These are phyloP conservation scores for Mariannaea sp. DNA, from an alignment of 2,329 filamentous ascomycete genomes.

Conservation along the genomic window DNA sequence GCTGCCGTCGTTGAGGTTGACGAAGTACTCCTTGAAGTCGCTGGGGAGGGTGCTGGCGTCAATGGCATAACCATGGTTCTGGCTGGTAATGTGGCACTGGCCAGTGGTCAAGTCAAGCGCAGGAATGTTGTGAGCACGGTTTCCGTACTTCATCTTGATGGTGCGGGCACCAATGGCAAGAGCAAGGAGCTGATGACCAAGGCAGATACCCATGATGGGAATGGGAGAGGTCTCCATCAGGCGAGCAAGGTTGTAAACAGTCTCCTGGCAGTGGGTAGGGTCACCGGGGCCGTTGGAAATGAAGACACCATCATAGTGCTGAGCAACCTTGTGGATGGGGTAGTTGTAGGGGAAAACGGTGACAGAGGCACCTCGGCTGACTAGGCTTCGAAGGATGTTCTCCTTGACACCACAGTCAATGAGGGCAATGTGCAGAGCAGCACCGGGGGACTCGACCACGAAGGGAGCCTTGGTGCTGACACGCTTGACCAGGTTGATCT, in stretches of 20 bases:
- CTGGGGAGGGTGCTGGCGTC: constrained; percentile 79
- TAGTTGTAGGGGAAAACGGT: constrained; percentile 97
- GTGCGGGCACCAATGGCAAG: constrained; percentile 85
- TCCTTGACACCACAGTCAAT: constrained; percentile 99
- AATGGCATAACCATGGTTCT: constrained; percentile 98
- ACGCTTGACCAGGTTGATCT: constrained; percentile 94
- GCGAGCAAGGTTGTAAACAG: constrained; percentile 87
- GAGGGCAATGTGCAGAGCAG: constrained; percentile 87
- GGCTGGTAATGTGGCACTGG: constrained; percentile 96
- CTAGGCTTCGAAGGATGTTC: constrained; percentile 95
- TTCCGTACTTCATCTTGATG: constrained; percentile 98
- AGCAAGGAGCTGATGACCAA: constrained; percentile 92
- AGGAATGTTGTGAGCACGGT: constrained; percentile 97
- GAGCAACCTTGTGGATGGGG: constrained; percentile 96
- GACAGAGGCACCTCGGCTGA: constrained; percentile 87
- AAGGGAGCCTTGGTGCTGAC: constrained; percentile 99
- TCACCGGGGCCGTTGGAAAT: constrained; percentile 99
- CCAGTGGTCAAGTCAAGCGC: constrained; percentile 93
- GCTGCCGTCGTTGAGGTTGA: constrained; percentile 96
- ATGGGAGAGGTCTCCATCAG: constrained; percentile 90
- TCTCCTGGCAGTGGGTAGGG: constrained; percentile 93
- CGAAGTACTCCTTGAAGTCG: constrained; percentile 97
- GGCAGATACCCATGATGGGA: constrained; percentile 96
- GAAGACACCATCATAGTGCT: constrained; percentile 98
- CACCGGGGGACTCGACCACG: constrained; percentile 83